Evolutionary conservation across 2,329 filamentous ascomycete genomes (phyloP), one percentile per base, ranked within the genome.

Genomic region (Dissoconium aciculare): DNA sequence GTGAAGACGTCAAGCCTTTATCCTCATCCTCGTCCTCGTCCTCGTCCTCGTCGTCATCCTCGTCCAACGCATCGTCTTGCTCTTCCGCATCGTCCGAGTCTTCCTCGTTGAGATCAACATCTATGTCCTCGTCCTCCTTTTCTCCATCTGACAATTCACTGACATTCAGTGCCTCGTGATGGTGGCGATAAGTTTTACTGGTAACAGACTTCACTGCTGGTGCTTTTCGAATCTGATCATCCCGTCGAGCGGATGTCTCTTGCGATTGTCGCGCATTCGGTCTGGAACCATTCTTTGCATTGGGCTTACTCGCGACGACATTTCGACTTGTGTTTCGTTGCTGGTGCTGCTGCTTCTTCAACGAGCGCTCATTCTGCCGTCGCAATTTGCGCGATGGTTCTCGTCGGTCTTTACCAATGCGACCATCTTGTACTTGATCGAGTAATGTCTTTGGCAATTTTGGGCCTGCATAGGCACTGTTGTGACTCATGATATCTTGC

Each of bases 281-380:
- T n/a, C n/a, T n/a, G n/a, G n/a, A n/a, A n/a, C n/a, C n/a, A n/a
- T n/a, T n/a, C n/a, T n/a, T n/a, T n/a, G n/a, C n/a, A n/a, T n/a
- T n/a, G n/a, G n/a, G n/a, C n/a, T n/a, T n/a, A n/a, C n/a, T n/a
- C n/a, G n/a, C n/a, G n/a, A n/a, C n/a, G n/a, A n/a, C n/a, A n/a
- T n/a, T n/a, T n/a, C n/a, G n/a, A n/a, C n/a, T n/a, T n/a, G n/a
- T n/a, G n/a, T n/a, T n/a, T n/a, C n/a, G n/a, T n/a, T n/a, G n/a
- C n/a, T n/a, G n/a, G n/a, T n/a, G n/a, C n/a, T 37, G 59, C 59
- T 15, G 53, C 51, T 70, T 78, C 52, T 73, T 78, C 43, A 70
- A 62, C 13, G 62, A 57, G 32, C 78, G 66, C 43, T 78, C 71
- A 11, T 67, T 67, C 49, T 75, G 81, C 33, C 79, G 67, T 35